A percentile compares a stretch with the other conserved stretches of the same genome.
These are phyloP conservation scores for Entomortierella parvispora DNA, from an alignment of 192 early-diverging fungal genomes.

Conservation along the genomic window DNA sequence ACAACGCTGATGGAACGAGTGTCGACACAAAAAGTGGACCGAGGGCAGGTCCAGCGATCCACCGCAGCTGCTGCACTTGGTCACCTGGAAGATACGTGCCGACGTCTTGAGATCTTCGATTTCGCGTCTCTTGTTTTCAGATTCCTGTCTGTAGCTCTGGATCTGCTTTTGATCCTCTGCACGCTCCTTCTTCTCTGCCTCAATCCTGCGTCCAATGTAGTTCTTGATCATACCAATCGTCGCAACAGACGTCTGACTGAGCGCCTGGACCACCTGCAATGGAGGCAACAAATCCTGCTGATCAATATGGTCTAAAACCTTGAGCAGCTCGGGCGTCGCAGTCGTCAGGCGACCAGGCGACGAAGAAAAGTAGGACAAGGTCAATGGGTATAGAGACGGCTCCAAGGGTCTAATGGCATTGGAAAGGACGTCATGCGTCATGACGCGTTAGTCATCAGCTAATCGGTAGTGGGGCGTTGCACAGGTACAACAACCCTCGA, in stretches of 20 bases:
- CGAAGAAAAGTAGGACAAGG: constrained; percentile 78
- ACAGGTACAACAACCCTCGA: too few relatives aligned
- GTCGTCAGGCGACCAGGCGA: constrained; percentile 67
- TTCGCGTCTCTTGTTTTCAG: constrained; percentile 74
- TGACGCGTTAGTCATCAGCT: too few relatives aligned
- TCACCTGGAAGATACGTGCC: constrained; percentile 80
- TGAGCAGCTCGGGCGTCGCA: constrained; percentile 67
- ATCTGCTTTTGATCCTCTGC: constrained; percentile 77
- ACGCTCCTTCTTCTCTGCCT: constrained; percentile 73
- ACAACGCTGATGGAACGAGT: constrained; percentile 93
- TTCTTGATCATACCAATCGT: constrained; percentile 88
- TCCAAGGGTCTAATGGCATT: constrained; percentile 61
- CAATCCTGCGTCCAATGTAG: constrained; percentile 84
- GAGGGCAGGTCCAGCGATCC: constrained; percentile 88
- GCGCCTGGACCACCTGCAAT: constrained; percentile 88
- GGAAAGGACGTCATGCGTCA: neutral
- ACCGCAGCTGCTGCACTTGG: constrained; percentile 77
- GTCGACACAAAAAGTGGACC: constrained; percentile 94
- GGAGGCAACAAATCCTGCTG: constrained; percentile 85
- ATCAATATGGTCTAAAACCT: constrained; percentile 88
- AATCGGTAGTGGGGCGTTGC: too few relatives aligned
- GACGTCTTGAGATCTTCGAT: constrained; percentile 85
- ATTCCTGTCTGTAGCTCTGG: constrained; percentile 83
- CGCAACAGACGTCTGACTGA: constrained; percentile 81
- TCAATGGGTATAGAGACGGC: constrained; percentile 73